phyloP scores from a whole-genome alignment of 1,284 basidiomycete genomes.

The Leccinum glutinopallens region DNA sequence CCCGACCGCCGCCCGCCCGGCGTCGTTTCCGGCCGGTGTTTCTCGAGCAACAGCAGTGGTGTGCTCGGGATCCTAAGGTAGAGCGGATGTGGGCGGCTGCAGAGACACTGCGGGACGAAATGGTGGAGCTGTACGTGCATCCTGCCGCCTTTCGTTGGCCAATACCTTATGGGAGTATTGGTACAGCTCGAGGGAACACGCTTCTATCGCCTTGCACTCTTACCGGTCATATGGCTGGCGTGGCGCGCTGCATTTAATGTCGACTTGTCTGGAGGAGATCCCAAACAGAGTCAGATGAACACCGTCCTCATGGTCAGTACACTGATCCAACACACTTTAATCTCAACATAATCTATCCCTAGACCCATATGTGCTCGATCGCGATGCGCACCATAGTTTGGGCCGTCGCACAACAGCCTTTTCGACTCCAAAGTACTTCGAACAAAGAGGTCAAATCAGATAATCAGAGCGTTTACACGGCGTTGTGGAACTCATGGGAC shows the following conservation, averaged over 20 bases:
- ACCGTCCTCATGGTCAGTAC: conserved; percentile 23
- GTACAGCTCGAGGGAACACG: conserved; percentile 32
- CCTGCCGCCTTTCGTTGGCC: conserved; percentile 26
- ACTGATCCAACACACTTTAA: neutral
- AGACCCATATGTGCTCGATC: conserved; percentile 24
- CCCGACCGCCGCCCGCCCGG: conserved; percentile 7
- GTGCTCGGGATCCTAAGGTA: conserved; percentile 32
- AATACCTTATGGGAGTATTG: conserved; percentile 32
- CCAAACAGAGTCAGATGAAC: conserved; percentile 19
- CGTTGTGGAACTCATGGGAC: conserved; percentile 33
- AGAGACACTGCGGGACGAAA: conserved; percentile 14
- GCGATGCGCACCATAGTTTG: conserved; percentile 23
- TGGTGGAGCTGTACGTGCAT: conserved; percentile 20
- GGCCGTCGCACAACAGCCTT: conserved; percentile 22
- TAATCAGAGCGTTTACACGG: conserved; percentile 9
- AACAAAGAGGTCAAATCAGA: neutral
- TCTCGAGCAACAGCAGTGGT: conserved; percentile 37
- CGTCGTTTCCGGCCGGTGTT: conserved; percentile 34
- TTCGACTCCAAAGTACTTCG: conserved; percentile 14
- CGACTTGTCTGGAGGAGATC: conserved; percentile 29
- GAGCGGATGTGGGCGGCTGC: conserved; percentile 31
- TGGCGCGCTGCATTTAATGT: conserved; percentile 26
- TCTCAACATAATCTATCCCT: neutral
- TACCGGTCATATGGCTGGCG: conserved; percentile 26
- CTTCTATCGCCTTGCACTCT: conserved; percentile 27